Conservation (phyloP, 805 yeast genomes). For the Teunomyces aglyptinius region DNA sequence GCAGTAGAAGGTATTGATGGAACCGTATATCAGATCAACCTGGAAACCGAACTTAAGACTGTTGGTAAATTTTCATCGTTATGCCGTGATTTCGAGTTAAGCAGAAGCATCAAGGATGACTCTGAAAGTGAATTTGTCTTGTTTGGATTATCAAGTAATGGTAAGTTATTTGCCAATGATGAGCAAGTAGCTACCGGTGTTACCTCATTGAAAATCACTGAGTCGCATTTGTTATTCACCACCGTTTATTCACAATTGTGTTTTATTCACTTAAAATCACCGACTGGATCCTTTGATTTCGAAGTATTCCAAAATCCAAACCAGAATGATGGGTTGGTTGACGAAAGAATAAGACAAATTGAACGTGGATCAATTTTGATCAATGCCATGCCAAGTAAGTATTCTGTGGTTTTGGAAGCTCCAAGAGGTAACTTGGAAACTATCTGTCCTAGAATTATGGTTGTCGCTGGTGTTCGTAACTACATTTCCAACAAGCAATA, state of each 20-base stretch:
- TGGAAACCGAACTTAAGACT: constrained; percentile 25
- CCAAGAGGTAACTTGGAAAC: constrained; percentile 97
- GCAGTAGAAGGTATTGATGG: constrained; percentile 67
- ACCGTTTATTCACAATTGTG: constrained; percentile 84
- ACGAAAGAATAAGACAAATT: constrained; percentile 83
- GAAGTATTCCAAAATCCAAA: constrained; percentile 29
- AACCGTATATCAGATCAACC: constrained; percentile 42
- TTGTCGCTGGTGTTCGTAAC: constrained; percentile 75
- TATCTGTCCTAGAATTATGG: constrained; percentile 89
- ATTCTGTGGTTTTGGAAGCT: constrained; percentile 84
- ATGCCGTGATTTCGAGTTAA: constrained; percentile 56
- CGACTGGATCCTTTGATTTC: constrained; percentile 30
- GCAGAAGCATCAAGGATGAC: constrained; percentile 16
- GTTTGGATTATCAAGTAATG: constrained; percentile 74
- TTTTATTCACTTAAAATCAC: constrained; percentile 65
- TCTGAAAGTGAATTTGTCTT: constrained; percentile 32
- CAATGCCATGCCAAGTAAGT: constrained; percentile 74
- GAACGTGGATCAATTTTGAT: constrained; percentile 92
- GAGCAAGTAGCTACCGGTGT: constrained; percentile 66
- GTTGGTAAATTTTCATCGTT: constrained; percentile 64
- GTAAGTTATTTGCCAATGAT: constrained; percentile 67
- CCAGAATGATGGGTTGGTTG: constrained; percentile 33
- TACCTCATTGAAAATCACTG: constrained; percentile 76
- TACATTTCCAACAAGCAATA: constrained; percentile 59
- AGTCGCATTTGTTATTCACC: constrained; percentile 72